phyloP scores from a whole-genome alignment of 2,329 filamentous ascomycete species.

The Exophiala mesophila region DNA sequence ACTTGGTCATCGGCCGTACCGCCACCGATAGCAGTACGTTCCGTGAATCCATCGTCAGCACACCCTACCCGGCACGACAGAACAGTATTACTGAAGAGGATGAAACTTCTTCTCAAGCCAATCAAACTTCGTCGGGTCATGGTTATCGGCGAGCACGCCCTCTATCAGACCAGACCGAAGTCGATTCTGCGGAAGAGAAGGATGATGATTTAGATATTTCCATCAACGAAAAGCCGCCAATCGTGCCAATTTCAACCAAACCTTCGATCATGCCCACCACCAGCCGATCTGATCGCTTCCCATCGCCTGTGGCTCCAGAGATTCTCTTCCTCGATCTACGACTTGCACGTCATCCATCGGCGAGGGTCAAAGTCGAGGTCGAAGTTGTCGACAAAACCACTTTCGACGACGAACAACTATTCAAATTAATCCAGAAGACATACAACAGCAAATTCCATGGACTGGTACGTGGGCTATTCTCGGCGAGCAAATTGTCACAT shows the following conservation, averaged over 20 bases:
- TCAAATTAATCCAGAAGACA: constrained; percentile 18
- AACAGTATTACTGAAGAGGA: constrained; percentile 20
- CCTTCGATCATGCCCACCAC: constrained; percentile 3
- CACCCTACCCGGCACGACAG: constrained; percentile 23
- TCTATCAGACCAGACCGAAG: constrained; percentile 8
- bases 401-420: constrained; percentile 27
- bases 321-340: constrained; percentile 24
- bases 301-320: constrained; percentile 22
- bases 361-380: constrained; percentile 18
- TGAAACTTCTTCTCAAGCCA: background rate
- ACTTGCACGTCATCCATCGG: constrained; percentile 19
- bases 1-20: constrained; percentile 21
- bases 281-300: constrained; percentile 21
- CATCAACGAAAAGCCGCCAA: background rate
- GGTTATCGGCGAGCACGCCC: constrained; percentile 7
- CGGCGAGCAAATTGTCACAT: constrained; percentile 17
- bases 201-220: constrained; percentile 9
- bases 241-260: constrained; percentile 7
- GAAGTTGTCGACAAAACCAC: constrained; percentile 19
- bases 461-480: constrained; percentile 14
- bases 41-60: constrained; percentile 25
- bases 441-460: constrained; percentile 23
- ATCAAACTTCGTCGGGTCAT: background rate
- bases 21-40: constrained; percentile 18
- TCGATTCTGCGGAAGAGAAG: constrained; percentile 1